These are phyloP conservation scores for Harringtonia lauricola DNA, from an alignment of 2,329 filamentous ascomycete species.

Conservation along the genomic window DNA sequence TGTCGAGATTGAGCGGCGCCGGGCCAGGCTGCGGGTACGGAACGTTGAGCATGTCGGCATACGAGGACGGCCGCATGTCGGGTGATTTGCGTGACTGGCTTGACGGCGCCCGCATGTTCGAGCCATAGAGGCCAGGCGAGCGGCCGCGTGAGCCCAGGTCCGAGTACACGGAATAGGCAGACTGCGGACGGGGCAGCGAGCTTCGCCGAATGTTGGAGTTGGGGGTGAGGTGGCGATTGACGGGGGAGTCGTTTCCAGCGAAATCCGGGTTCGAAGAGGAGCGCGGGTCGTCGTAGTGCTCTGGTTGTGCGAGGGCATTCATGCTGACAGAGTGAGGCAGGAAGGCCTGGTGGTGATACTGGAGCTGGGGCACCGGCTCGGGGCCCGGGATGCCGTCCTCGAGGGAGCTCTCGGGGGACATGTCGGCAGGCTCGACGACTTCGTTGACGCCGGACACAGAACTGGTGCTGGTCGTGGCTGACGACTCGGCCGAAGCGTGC, in stretches of 20 bases:
- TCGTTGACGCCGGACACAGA: constrained; percentile 42
- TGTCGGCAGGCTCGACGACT: constrained; percentile 27
- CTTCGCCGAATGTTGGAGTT: constrained; percentile 43
- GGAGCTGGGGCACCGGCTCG: constrained; percentile 42
- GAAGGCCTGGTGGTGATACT: constrained; percentile 47
- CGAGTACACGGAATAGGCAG: constrained; percentile 64
- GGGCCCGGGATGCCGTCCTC: constrained; percentile 30
- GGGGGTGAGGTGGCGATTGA: constrained; percentile 53
- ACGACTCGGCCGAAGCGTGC: constrained; percentile 38
- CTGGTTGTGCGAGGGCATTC: neutral
- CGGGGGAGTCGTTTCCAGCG: constrained; percentile 35
- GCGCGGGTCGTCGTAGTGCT: constrained; percentile 31
- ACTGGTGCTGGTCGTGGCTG: constrained; percentile 43
- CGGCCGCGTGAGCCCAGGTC: constrained; percentile 56
- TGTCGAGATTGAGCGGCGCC: constrained; percentile 62
- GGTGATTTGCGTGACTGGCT: constrained; percentile 43
- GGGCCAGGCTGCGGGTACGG: constrained; percentile 72
- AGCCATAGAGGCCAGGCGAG: constrained; percentile 35
- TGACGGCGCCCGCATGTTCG: constrained; percentile 36
- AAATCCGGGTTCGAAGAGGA: constrained; percentile 40
- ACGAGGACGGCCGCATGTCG: constrained; percentile 40
- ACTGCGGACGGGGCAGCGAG: constrained; percentile 58
- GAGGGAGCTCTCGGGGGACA: constrained; percentile 39
- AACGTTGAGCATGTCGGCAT: constrained; percentile 50
- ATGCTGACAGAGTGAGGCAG: constrained; percentile 15